Percentiles rank a stretch among this genome's conserved stretches.
phyloP scores from a whole-genome alignment of 176 grass and related monocot species.

The Saccharum spontaneum region DNA sequence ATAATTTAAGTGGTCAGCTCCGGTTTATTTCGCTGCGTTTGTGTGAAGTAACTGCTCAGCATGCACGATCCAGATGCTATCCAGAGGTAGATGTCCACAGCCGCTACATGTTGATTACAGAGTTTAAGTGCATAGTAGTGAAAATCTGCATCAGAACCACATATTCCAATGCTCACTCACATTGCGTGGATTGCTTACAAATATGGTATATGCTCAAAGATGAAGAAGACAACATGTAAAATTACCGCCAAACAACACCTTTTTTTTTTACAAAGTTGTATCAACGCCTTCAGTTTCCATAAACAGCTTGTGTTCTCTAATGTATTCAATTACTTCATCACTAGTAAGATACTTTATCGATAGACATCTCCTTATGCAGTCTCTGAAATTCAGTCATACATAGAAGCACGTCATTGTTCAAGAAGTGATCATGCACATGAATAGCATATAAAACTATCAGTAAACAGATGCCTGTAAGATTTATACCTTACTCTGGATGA shows the following conservation, averaged over 20 bases:
- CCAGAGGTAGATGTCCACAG: background rate
- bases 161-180: background rate
- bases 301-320: slow-evolving; percentile 64
- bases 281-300: slow-evolving; percentile 6
- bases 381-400: slow-evolving; percentile 32
- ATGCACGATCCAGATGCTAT: background rate
- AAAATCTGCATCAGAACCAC: background rate
- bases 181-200: background rate
- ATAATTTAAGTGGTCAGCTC: background rate
- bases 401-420: background rate
- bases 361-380: slow-evolving; percentile 58
- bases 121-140: background rate
- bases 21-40: background rate
- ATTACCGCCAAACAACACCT: background rate
- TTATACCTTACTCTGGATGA: slow-evolving; percentile 86
- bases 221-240: background rate
- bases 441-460: background rate
- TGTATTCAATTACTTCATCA: slow-evolving; percentile 81
- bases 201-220: background rate
- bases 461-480: background rate
- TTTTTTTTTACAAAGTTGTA: slow-evolving; percentile 11
- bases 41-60: background rate
- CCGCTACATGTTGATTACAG: background rate
- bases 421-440: background rate
- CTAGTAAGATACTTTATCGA: slow-evolving; percentile 80